Evolutionary conservation across 2,329 filamentous ascomycete species (phyloP).

Genomic region (Paracorniculantispora psalliotae): DNA sequence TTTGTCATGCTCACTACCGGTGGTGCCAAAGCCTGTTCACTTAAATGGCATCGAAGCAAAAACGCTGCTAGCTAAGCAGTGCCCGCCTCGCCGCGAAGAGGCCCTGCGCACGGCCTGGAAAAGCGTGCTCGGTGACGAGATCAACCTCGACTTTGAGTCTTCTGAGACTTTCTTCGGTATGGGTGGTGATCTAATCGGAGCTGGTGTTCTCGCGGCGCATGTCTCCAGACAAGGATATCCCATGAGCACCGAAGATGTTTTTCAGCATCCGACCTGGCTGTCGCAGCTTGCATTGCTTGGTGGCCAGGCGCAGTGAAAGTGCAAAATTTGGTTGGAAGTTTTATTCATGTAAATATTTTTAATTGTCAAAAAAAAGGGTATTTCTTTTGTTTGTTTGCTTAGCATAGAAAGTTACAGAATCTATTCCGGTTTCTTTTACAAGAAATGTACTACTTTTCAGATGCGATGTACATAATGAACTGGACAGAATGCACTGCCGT

Average conservation of each 20-base stretch:
- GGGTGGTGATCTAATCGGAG: slow-evolving; percentile 4
- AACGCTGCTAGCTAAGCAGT: background rate
- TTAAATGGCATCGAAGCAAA: slow-evolving; percentile 5
- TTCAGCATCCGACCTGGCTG: slow-evolving; percentile 3
- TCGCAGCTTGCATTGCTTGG: slow-evolving; percentile 1
- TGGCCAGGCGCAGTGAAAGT: background rate
- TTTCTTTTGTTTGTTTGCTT: too few relatives aligned
- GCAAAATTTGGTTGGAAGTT: too few relatives aligned
- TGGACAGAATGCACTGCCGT: too few relatives aligned
- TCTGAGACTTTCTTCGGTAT: background rate
- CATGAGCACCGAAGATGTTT: slow-evolving; percentile 5
- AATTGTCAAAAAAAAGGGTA: too few relatives aligned
- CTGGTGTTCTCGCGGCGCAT: background rate
- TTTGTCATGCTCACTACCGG: background rate
- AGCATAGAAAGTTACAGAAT: too few relatives aligned
- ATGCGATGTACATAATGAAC: too few relatives aligned
- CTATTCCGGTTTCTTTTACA: too few relatives aligned
- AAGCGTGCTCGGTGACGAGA: background rate
- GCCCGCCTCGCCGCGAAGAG: background rate
- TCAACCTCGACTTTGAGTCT: background rate
- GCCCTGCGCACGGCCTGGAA: background rate
- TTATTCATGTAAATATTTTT: too few relatives aligned
- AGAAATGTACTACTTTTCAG: too few relatives aligned
- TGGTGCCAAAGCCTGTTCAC: background rate
- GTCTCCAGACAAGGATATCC: background rate